Percentiles rank a stretch among this genome's conserved stretches.
Evolutionary conservation across 1,284 basidiomycete species (phyloP).

Genomic region (Microbotryum scabiosae): DNA sequence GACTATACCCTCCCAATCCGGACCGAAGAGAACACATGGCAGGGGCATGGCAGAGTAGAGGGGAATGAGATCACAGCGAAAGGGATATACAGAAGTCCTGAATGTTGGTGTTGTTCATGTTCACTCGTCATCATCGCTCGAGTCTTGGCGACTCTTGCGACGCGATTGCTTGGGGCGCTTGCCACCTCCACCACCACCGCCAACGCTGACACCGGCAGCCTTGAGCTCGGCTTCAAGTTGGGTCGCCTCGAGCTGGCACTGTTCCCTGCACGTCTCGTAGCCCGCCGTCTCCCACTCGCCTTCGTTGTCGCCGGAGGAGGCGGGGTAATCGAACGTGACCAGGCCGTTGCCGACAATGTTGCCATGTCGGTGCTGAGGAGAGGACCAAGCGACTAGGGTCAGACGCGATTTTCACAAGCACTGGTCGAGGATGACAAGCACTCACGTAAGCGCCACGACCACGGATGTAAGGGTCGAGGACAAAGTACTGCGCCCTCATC

Average conservation of each 20-base stretch:
- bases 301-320: slow-evolving; percentile 12
- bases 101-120: too few species aligned
- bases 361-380: slow-evolving; percentile 30
- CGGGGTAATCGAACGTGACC: slow-evolving; percentile 28
- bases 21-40: too few species aligned
- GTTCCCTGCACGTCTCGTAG: slow-evolving; percentile 15
- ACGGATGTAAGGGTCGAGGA: slow-evolving; percentile 38
- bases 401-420: not conserved
- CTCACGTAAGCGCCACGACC: slow-evolving; percentile 34
- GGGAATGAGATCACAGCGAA: too few species aligned
- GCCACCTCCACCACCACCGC: not conserved
- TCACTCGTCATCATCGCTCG: too few species aligned
- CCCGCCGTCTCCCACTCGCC: slow-evolving; percentile 25
- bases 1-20: too few species aligned
- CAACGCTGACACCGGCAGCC: not conserved
- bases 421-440: not conserved
- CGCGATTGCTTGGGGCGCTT: not conserved
- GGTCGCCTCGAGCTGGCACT: slow-evolving; percentile 11
- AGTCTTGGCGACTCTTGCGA: not conserved
- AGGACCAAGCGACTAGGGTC: not conserved
- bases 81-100: too few species aligned
- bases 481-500: slow-evolving; percentile 39
- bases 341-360: slow-evolving; percentile 37
- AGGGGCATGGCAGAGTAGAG: too few species aligned
- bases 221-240: slow-evolving; percentile 9